Base-by-base conservation (phyloP, 2,329 filamentous ascomycete species). In the Trichoderma sp. region DNA sequence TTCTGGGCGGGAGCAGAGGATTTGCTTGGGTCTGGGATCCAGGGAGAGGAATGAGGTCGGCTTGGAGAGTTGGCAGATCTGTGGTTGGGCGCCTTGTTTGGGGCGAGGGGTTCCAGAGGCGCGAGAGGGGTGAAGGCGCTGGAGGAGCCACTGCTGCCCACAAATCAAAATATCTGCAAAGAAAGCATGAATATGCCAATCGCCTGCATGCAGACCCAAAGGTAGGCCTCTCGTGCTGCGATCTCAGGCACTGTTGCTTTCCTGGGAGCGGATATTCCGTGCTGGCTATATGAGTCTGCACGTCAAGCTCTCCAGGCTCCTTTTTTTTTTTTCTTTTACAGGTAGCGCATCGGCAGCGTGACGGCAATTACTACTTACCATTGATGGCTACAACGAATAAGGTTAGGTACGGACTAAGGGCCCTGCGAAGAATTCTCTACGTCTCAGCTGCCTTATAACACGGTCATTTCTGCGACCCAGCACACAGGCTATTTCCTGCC, bases 21-120 rank as follows among this genome's bases (percentile, higher is more conserved):
- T 68, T 61, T 49, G 46, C 52, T 65, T 54, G 34, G 54, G 39
- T 21, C 54, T 28, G 34, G 43, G 65, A 52, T 37, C 65, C 43
- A 28, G 49, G 58, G 68, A 43, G 65, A 70, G 49, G 49, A 59
- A 54, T 59, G 68, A 68, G 59, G 68, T 68, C 68, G 68, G 65
- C 59, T 58, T 64, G 65, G 34, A 69, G 56, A 68, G 46, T 59
- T 58, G 67, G 30, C 52, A 66, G 65, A 54, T 60, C 68, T 69
- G 63, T 60, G 68, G 68, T 69, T 69, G 64, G 68, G 68, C 64
- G 68, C 37, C 51, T 49, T 55, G 37, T 56, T 69, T 59, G 68
- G 68, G 63, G 68, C 68, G 68, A 68, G 64, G 68, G 68, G 68
- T 68, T 66, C 56, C 39, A 63, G 68, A 51, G 58, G 68, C 55